Base-by-base conservation (phyloP, 805 yeast genomes). In the Metschnikowia similis region DNA sequence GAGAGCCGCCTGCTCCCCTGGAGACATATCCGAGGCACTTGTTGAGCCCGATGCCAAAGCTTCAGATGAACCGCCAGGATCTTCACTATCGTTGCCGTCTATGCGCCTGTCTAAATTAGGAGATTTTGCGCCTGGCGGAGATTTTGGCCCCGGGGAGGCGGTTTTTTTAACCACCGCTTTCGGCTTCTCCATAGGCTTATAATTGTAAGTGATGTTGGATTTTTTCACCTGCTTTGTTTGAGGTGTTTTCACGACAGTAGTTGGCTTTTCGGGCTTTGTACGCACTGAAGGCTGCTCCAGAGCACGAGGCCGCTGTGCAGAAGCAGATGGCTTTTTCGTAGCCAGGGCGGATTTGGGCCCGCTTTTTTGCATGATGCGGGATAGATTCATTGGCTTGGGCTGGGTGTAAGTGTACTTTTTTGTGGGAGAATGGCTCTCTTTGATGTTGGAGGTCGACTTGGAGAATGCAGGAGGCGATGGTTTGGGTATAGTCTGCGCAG, bases 351-450 rank as follows among this genome's bases (percentile, higher is more conserved):
- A 14, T 43, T 41, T 52, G 21, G 48, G 10, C 34, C 41, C 49
- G 39, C 49, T 48, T 41, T 57, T 48, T 39, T 61, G 60, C 75
- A 72, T 71, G 37, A 71, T 52, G 21, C 63, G 61, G 37, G 60
- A 60, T 27, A 71, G 59, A 50, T 72, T 69, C 49, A 72, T 51
- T 0, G 76, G 76, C 50, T 68, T 65, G 2, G 77, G 76, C 53
- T 71, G 66, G 31, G 57, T 66, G 56, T 72, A 73, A 8, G 64
- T 56, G 50, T 70, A 71, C 27, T 61, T 59, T 41, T 56, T 56
- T n/a, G 56, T 42, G 8, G 49, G 46, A 21, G 36, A 47, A 28
- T 55, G 38, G 30, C 31, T 45, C 27, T 51, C 51, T 17, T 55
- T 55, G 37, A 62, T 47, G 37, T 65, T 68, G n/a, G 69, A 44